Evolutionary conservation across 139 green algal species (phyloP).

Genomic region (Chlamydomonas sp.): DNA sequence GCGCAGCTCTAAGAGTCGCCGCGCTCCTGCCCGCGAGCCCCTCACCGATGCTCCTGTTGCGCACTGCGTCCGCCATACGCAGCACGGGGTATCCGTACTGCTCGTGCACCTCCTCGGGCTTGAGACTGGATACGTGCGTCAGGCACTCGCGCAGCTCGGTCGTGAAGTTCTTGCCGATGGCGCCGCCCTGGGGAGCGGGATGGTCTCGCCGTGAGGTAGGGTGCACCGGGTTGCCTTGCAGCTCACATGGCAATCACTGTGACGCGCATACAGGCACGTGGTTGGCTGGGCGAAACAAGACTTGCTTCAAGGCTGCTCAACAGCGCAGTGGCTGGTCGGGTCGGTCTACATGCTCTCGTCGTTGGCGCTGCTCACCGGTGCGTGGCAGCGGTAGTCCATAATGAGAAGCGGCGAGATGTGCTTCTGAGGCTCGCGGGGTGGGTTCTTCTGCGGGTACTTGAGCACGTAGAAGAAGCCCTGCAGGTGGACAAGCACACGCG

Average conservation of each 20-base stretch:
- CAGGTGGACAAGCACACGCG: no score
- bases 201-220: not conserved
- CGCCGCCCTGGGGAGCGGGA: slow-evolving; percentile 4
- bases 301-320: no score
- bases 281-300: no score
- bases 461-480: slow-evolving; percentile 62
- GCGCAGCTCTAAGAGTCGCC: not conserved
- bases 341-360: not conserved
- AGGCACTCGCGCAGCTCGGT: slow-evolving; percentile 50
- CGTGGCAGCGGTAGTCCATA: slow-evolving; percentile 66
- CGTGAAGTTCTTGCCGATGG: slow-evolving; percentile 51
- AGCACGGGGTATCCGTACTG: slow-evolving; percentile 54
- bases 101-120: not conserved
- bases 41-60: slow-evolving; percentile 49
- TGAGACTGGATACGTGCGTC: slow-evolving; percentile 19
- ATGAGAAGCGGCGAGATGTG: slow-evolving; percentile 42
- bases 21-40: not conserved
- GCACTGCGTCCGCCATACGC: slow-evolving; percentile 44
- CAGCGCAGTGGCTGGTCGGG: no score
- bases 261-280: not conserved
- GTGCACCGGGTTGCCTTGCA: not conserved
- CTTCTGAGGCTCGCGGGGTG: slow-evolving; percentile 15
- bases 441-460: slow-evolving; percentile 58
- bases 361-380: not conserved
- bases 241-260: no score